Conservation (phyloP, 768 basidiomycete genomes). For the Tulasnella sp. region DNA sequence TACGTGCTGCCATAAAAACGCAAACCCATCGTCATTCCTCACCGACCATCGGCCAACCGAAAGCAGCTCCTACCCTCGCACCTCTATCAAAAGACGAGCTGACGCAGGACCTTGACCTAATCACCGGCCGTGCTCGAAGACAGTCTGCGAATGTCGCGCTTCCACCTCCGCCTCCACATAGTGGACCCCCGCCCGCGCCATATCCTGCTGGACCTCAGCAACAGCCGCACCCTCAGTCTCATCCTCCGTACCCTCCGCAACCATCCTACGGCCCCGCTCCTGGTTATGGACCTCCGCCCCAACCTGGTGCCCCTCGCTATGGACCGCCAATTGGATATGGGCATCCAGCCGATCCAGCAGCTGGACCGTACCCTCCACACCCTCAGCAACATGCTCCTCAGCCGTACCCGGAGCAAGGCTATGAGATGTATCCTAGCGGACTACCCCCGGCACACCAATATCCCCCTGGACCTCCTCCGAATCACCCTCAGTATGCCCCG, state of each 20-base stretch:
- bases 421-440: not conserved
- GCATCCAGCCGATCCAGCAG: not conserved
- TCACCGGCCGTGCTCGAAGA: not conserved
- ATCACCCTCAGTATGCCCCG: not conserved
- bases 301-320: conserved; percentile 2
- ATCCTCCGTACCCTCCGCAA: not conserved
- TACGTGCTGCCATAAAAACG: not conserved
- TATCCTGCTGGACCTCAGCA: not conserved
- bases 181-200: not conserved
- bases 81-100: conserved; percentile 5
- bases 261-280: not conserved
- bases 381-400: not conserved
- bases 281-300: not conserved
- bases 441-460: not conserved
- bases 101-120: conserved; percentile 7
- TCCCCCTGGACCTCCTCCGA: not conserved
- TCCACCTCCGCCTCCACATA: conserved; percentile 9
- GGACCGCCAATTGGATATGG: not conserved
- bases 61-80: conserved; percentile 4
- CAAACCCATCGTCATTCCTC: not conserved
- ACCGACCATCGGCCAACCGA: not conserved
- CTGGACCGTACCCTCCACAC: not conserved
- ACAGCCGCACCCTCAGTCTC: conserved; percentile 4
- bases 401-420: conserved; percentile 1
- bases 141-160: not conserved